Evolutionary conservation across 1,284 basidiomycete genomes (phyloP), one percentile per base, ranked within the genome.

Genomic region (Prillingera fragicola): DNA sequence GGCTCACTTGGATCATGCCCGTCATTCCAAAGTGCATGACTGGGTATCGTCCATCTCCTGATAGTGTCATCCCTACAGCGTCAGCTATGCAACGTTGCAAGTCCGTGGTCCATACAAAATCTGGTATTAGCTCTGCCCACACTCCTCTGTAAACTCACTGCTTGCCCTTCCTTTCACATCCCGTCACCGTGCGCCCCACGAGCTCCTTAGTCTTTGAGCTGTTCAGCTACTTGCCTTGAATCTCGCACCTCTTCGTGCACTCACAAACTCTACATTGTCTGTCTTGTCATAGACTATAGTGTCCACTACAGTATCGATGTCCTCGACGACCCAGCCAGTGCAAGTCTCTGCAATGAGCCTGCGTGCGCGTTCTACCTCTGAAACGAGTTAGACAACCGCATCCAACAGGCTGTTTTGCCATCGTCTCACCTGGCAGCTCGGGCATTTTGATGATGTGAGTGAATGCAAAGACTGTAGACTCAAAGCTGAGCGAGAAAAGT

Each of bases 1-100:
- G 35, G 49, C 65, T 44, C 50, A 83, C 83, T 71, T 84, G 81
- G 27, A 88, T 73, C 80, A 82, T 71, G 8, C 85, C 85, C 3
- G 84, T 87, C 85, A 87, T 87, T 2, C 85, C 85, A 55, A 87
- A 85, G 62, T 87, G 85, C 45, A 87, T 71, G 5, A 87, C 81
- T 3, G 84, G 85, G 53, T 78, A 69, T 58, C 74, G 73, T 0
- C 83, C 83, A 18, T 74, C 54, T 4, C 83, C 84, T 29, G 79
- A 77, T 1, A 87, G 74, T 33, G 76, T 74, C n/a, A 87, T 63
- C 62, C n/a, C n/a, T n/a, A n/a, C n/a, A n/a, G n/a, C n/a, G n/a
- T n/a, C n/a, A n/a, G n/a, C n/a, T n/a, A n/a, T n/a, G n/a, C n/a
- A n/a, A n/a, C n/a, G n/a, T n/a, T n/a, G n/a, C n/a, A n/a, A n/a